These are phyloP conservation scores for Beauveria brongniartii DNA, from an alignment of 2,329 filamentous ascomycete species.

Conservation along the genomic window DNA sequence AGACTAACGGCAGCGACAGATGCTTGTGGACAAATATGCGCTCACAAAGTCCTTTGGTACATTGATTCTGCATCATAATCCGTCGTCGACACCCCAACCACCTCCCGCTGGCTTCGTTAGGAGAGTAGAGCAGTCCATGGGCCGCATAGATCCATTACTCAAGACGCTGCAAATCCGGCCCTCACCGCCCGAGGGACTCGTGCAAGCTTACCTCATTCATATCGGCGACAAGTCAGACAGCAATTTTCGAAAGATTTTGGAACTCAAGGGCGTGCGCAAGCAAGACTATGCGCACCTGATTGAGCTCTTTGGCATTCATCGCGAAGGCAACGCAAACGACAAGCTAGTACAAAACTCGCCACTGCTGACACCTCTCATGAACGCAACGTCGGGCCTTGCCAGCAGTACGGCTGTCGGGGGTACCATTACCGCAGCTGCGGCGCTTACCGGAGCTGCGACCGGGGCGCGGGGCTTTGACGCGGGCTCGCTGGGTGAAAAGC, in stretches of 20 bases:
- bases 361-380: conserved; percentile 59
- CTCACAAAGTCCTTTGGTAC: conserved; percentile 71
- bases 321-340: conserved; percentile 65
- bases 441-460: conserved; percentile 27
- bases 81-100: conserved; percentile 30
- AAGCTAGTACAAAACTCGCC: conserved; percentile 63
- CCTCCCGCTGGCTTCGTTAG: conserved; percentile 64
- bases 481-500: conserved; percentile 71
- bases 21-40: conserved; percentile 92
- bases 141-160: conserved; percentile 81
- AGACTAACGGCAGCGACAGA: conserved; percentile 42
- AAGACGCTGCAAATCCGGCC: conserved; percentile 94
- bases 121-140: conserved; percentile 75
- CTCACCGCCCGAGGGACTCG: conserved; percentile 83
- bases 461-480: conserved; percentile 62
- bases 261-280: conserved; percentile 87
- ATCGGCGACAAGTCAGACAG: conserved; percentile 87
- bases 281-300: conserved; percentile 73
- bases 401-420: conserved; percentile 26
- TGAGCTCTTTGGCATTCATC: conserved; percentile 74
- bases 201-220: conserved; percentile 96
- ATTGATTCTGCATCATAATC: conserved; percentile 57
- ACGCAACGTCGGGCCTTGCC: conserved; percentile 29
- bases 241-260: conserved; percentile 94
- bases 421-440: conserved; percentile 37